Evolutionary conservation across 2,329 filamentous ascomycete species (phyloP).

Genomic region (Ambrosiella cleistominuta): DNA sequence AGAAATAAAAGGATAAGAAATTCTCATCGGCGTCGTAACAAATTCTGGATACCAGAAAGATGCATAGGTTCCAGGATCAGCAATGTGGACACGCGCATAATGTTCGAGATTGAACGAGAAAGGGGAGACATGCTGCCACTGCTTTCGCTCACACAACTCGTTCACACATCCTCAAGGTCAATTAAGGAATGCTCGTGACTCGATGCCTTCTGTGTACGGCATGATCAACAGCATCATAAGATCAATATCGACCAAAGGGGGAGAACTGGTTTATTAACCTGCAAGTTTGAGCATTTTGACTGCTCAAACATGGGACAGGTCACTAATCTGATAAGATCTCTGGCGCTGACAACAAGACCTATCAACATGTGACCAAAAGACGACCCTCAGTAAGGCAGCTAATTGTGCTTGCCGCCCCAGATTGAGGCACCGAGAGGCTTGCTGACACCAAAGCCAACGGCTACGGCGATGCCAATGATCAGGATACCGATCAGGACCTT

Average conservation of each 20-base stretch:
- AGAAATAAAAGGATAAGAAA: no score
- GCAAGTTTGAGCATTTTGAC: not conserved
- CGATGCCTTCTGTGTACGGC: not conserved
- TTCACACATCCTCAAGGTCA: not conserved
- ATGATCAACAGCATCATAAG: not conserved
- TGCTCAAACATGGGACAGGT: no score
- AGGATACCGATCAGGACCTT: conserved; percentile 37
- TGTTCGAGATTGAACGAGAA: no score
- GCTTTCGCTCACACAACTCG: not conserved
- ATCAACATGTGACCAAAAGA: not conserved
- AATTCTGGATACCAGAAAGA: no score
- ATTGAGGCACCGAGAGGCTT: conserved; percentile 42
- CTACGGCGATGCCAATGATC: conserved; percentile 35
- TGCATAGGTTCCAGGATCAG: no score
- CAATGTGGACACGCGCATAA: no score
- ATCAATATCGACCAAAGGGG: not conserved
- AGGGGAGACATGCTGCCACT: not conserved
- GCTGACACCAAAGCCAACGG: conserved; percentile 42
- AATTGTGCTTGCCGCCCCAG: conserved; percentile 27
- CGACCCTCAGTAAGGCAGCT: not conserved
- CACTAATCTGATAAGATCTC: no score
- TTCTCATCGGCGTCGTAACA: no score
- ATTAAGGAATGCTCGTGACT: not conserved
- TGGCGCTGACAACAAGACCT: no score
- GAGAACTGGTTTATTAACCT: not conserved